Evolutionary conservation across 192 early-diverging fungal species (phyloP), one percentile per base, ranked within the genome.

Genomic region (Mortierella hygrophila): DNA sequence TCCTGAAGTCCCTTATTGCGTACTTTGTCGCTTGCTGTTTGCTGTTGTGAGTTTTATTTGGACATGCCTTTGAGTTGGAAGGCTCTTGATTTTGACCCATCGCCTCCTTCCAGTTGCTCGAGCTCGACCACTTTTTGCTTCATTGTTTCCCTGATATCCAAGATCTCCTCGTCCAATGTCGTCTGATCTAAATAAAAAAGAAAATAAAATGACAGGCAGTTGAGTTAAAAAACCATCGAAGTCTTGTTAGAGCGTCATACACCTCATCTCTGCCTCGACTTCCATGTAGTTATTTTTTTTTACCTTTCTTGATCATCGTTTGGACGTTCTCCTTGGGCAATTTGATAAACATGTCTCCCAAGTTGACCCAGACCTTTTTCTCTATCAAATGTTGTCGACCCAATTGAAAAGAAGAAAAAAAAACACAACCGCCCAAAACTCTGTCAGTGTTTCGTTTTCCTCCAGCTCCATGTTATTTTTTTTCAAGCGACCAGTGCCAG

Each of bases 261-360:
- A 15, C 2, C 10, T 15, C 9, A 1, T 46, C 13, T 13, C 44
- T 46, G 11, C 44, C 13, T 15, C 8, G 10, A 3, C 42, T 71
- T 26, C 46, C 26, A 26, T 52, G 15, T 5, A 2, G 18, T 38
- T 35, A 35, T 15, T 18, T 35, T 35, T 10, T 32, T 42, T 32
- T 83, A 93, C 92, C 92, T 89, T 91, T 88, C 75, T 93, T 88
- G 29, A 93, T 89, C 81, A 90, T 86, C 18, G 82, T 75, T n/a
- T 89, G 83, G 13, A 91, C 85, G 21, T 90, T 88, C n/a, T 88
- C 54, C 21, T 88, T 90, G 21, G 92, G 91, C 74, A 93, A 49
- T 47, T 89, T 90, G 32, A 93, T 75, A 79, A 93, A 93, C 88
- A 93, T 88, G 47, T 93, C 91, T 32, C 93, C 93, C 37, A 93